Evolutionary conservation across 148 eudicot species (phyloP).

Genomic region (Chenopodium berlandieri): DNA sequence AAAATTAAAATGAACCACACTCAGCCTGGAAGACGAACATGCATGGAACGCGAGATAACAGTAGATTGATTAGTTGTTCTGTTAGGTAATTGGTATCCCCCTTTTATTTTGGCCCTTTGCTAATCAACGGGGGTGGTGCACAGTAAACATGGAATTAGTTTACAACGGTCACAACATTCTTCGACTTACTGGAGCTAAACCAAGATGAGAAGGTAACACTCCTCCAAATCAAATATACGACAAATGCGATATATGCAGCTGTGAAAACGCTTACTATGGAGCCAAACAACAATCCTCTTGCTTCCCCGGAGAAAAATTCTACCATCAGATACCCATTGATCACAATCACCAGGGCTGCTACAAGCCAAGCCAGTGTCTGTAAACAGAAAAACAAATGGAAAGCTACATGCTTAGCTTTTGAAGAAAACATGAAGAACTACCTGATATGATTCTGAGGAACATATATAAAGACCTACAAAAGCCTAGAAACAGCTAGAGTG

Average conservation of each 20-base stretch:
- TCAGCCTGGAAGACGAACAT: not conserved
- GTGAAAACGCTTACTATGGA: constrained; percentile 29
- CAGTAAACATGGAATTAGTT: constrained; percentile 15
- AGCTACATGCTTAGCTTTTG: constrained; percentile 3
- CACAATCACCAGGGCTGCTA: constrained; percentile 45
- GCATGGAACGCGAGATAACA: not conserved
- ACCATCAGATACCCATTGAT: constrained; percentile 48
- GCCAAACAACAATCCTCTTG: constrained; percentile 36
- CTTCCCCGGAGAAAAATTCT: constrained; percentile 42
- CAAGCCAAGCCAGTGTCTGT: constrained; percentile 44
- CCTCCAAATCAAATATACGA: constrained; percentile 42
- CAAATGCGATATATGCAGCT: constrained; percentile 34
- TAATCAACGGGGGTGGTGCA: not conserved
- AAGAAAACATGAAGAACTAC: not conserved
- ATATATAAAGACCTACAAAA: not conserved
- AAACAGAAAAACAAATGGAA: constrained; percentile 1
- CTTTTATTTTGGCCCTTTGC: not conserved
- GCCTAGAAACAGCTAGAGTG: not conserved
- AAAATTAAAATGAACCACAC: not conserved
- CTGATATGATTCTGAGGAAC: not conserved
- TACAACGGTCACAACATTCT: constrained; percentile 12
- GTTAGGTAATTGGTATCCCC: not conserved
- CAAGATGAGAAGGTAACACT: constrained; percentile 33
- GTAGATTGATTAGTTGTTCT: not conserved
- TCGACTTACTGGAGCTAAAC: constrained; percentile 25